phyloP scores from a whole-genome alignment of 2,329 filamentous ascomycete species.

The Tolypocladium capitatum region DNA sequence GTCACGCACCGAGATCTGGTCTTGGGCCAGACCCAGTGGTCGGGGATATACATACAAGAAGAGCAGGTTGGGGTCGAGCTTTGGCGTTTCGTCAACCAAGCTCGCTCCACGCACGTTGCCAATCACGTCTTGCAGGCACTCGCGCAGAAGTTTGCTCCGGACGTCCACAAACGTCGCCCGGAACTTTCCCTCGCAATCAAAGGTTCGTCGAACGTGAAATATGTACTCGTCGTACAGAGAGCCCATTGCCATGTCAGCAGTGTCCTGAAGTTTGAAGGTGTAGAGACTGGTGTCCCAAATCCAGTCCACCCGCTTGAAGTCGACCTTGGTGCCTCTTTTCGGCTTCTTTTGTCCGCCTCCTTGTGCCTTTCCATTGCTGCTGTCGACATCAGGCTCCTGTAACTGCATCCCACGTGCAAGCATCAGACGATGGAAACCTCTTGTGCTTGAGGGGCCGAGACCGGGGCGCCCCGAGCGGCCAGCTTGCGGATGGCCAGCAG shows the following conservation, averaged over 20 bases:
- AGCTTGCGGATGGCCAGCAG: neutral
- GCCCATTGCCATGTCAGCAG: conserved; percentile 29
- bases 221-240: conserved; percentile 61
- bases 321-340: conserved; percentile 14
- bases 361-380: neutral
- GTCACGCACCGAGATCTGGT: too few relatives aligned
- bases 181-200: conserved; percentile 77
- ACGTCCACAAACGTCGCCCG: conserved; percentile 63
- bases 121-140: conserved; percentile 36
- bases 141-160: conserved; percentile 66
- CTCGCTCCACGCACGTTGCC: conserved; percentile 42
- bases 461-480: neutral
- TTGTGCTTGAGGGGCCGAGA: neutral
- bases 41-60: conserved; percentile 37
- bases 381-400: neutral
- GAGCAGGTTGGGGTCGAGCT: conserved; percentile 56
- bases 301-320: conserved; percentile 40
- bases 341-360: conserved; percentile 6
- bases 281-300: conserved; percentile 38
- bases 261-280: conserved; percentile 41
- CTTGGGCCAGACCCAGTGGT: too few relatives aligned
- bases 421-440: neutral
- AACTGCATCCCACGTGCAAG: neutral
- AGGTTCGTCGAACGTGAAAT: conserved; percentile 71
- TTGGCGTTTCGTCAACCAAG: conserved; percentile 66